Base-by-base conservation (phyloP, 2,329 filamentous ascomycete genomes). In the Didymosphaeria variabile region DNA sequence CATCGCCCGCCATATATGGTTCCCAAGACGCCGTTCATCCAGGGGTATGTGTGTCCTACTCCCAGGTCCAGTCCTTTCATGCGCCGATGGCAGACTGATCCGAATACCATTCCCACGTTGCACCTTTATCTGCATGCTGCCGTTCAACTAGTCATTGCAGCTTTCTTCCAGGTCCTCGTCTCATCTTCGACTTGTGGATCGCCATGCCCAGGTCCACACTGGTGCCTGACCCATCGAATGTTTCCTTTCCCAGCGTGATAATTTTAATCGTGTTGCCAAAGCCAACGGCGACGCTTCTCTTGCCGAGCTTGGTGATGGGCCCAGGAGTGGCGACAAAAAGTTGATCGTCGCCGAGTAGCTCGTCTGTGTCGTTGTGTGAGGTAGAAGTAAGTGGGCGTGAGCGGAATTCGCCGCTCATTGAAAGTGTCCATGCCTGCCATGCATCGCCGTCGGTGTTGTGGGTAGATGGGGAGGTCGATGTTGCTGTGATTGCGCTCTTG, bases 181-280 rank as follows among this genome's bases (percentile, higher is more conserved):
- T 58, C 29, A 42, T 46, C 44, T 63, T 57, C 51, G 56, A 65
- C 50, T 67, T 63, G 53, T 66, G 60, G 15, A 55, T 50, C 9
- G 61, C 67, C 31, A 65, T n/a, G 23, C 59, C 50, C 21, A 58
- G 10, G 21, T 62, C 61, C 3, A 61, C 32, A 34, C 31, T 40
- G 6, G 46, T 61, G 36, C 19, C 47, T 44, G 51, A 46, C 38
- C 66, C 69, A 50, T 89, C 87, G 67, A 90, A 91, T 34, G 86
- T 81, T 71, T 91, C 89, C 64, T 87, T 84, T 6, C 89, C 90
- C 6, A 90, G 81, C 1, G 86, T 87, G 58, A 93, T 84, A 54
- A 93, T 80, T 77, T 93, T 93, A 69, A 93, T 83, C 1, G 87
- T 83, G 66, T 93, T 91, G 13, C 91, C 91, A 61, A 93, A 87